A percentile compares a stretch with the other conserved stretches of the same genome.
phyloP scores from a whole-genome alignment of 2,329 filamentous ascomycete genomes.

The Pseudogymnoascus sp. region DNA sequence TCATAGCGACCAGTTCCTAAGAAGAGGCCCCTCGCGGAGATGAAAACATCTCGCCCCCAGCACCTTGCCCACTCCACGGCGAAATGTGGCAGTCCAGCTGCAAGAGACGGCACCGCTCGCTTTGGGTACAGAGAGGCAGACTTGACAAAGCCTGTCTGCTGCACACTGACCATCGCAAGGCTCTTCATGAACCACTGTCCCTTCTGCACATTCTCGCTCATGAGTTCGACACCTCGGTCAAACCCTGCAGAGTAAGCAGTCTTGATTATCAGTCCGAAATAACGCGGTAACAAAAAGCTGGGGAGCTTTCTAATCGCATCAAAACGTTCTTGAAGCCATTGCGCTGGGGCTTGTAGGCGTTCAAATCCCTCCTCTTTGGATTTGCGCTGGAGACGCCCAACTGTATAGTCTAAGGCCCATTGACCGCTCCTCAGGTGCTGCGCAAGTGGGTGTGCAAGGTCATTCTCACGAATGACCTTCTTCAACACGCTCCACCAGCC shows the following conservation, averaged over 20 bases:
- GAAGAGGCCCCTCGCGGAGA: conserved; percentile 85
- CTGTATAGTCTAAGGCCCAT: conserved; percentile 87
- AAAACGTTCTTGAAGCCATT: conserved; percentile 79
- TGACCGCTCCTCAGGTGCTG: conserved; percentile 86
- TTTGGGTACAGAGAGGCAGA: conserved; percentile 86
- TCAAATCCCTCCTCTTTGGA: conserved; percentile 56
- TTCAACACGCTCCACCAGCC: conserved; percentile 95
- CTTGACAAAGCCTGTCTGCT: conserved; percentile 82
- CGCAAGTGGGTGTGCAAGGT: conserved; percentile 88
- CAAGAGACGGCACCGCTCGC: conserved; percentile 77
- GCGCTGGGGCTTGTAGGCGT: conserved; percentile 57
- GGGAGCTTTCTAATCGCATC: conserved; percentile 80
- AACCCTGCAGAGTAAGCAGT: conserved; percentile 82
- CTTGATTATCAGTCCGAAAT: conserved; percentile 84
- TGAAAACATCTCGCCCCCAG: conserved; percentile 97
- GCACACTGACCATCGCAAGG: conserved; percentile 83
- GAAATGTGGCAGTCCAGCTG: conserved; percentile 91
- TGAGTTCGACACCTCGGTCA: conserved; percentile 69
- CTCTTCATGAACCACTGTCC: conserved; percentile 87
- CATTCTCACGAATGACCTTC: conserved; percentile 77
- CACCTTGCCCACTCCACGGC: conserved; percentile 89
- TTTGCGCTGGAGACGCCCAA: conserved; percentile 68
- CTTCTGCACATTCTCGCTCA: conserved; percentile 68
- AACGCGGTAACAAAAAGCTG: conserved; percentile 82
- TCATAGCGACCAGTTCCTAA: conserved; percentile 82